phyloP scores from a whole-genome alignment of 352 stramenopile genomes.

The Phytopythium kandeliae region DNA sequence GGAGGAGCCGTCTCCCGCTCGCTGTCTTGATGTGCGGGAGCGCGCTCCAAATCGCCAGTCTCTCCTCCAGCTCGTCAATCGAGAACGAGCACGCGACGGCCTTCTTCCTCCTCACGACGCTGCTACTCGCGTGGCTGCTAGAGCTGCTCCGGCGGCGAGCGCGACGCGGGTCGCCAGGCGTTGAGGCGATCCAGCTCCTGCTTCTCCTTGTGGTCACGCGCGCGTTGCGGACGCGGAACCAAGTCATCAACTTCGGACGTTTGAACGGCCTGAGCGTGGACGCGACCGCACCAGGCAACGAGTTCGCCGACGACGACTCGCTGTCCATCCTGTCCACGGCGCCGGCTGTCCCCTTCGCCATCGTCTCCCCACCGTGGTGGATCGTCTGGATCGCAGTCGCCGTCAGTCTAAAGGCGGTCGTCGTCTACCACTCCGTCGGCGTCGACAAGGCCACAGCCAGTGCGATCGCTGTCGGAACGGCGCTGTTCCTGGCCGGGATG shows the following conservation, averaged over 20 bases:
- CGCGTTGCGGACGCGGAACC: slow-evolving; percentile 69
- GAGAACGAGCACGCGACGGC: slow-evolving; percentile 86
- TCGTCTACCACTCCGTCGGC: neutral
- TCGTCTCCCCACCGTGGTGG: slow-evolving; percentile 19
- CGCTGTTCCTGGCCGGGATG: slow-evolving; percentile 26
- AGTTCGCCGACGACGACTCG: slow-evolving; percentile 73
- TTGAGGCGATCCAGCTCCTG: slow-evolving; percentile 11
- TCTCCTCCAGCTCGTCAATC: slow-evolving; percentile 82
- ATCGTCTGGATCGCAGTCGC: slow-evolving; percentile 30
- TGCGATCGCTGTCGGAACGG: slow-evolving; percentile 1
- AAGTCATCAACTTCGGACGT: slow-evolving; percentile 86
- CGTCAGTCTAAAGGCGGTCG: slow-evolving; percentile 6
- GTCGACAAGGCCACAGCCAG: neutral
- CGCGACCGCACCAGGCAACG: slow-evolving; percentile 39
- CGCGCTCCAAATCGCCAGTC: slow-evolving; percentile 45
- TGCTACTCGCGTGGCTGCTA: slow-evolving; percentile 19
- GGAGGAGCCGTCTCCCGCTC: neutral
- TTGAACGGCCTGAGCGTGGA: slow-evolving; percentile 60
- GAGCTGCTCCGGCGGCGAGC: neutral
- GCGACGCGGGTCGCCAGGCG: neutral
- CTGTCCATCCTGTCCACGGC: slow-evolving; percentile 77
- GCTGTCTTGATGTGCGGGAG: slow-evolving; percentile 9
- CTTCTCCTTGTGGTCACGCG: slow-evolving; percentile 40
- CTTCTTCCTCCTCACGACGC: slow-evolving; percentile 67
- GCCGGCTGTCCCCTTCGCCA: slow-evolving; percentile 24